Percentiles rank a stretch among this genome's conserved stretches.
Conservation (phyloP, 192 early-diverging fungal genomes). For the Piromyces finnis region DNA sequence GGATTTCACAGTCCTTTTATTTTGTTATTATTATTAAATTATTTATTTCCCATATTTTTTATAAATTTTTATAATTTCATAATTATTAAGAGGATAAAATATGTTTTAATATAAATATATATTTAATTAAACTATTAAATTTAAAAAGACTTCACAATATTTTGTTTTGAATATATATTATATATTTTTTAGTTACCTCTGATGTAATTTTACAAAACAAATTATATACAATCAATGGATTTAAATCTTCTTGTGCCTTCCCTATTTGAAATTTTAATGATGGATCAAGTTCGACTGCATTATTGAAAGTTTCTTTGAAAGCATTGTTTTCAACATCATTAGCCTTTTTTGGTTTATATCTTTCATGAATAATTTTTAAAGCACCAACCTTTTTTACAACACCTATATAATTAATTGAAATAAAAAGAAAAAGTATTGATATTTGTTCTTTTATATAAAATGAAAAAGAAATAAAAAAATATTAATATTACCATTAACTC, state of each 20-base stretch:
- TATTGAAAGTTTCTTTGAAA: constrained; percentile 53
- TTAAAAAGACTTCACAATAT: too few species aligned
- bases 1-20: constrained; percentile 69
- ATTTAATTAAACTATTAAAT: too few species aligned
- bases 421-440: too few species aligned
- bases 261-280: constrained; percentile 53
- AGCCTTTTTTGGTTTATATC: constrained; percentile 57
- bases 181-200: constrained; percentile 27
- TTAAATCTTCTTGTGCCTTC: constrained; percentile 87
- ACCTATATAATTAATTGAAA: too few species aligned
- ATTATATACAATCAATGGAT: constrained; percentile 65
- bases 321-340: constrained; percentile 51
- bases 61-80: too few species aligned
- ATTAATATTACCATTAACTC: background rate
- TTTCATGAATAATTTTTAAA: constrained; percentile 89
- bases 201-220: constrained; percentile 72
- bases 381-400: constrained; percentile 90
- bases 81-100: too few species aligned
- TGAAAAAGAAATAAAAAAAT: too few species aligned
- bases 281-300: constrained; percentile 50
- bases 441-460: too few species aligned
- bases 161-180: background rate
- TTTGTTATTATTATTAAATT: background rate
- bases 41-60: too few species aligned
- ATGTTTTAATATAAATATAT: too few species aligned